A percentile compares a stretch with the other conserved stretches of the same genome.
Evolutionary conservation across 2,329 filamentous ascomycete genomes (phyloP).

Genomic region (Cordyceps pruinosa): DNA sequence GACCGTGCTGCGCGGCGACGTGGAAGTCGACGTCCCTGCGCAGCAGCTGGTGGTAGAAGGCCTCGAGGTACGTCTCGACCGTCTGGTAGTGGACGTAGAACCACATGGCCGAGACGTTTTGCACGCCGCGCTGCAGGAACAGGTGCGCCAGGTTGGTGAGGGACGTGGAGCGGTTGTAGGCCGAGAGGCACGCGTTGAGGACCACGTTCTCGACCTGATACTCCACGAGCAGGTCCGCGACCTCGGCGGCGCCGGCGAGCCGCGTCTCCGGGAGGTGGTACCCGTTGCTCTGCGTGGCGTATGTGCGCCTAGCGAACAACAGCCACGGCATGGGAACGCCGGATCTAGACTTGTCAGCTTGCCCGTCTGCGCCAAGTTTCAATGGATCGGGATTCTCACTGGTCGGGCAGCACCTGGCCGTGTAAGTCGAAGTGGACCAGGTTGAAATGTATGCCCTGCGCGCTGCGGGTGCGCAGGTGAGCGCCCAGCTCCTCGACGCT

Average conservation of each 20-base stretch:
- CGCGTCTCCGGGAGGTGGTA: slow-evolving; percentile 20
- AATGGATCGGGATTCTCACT: slow-evolving; percentile 14
- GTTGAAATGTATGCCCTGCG: slow-evolving; percentile 20
- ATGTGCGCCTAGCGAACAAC: slow-evolving; percentile 20
- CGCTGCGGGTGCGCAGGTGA: slow-evolving; percentile 18
- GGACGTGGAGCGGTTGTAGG: slow-evolving; percentile 21
- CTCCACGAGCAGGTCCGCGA: slow-evolving; percentile 19
- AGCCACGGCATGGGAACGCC: slow-evolving; percentile 21
- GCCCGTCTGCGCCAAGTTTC: not conserved
- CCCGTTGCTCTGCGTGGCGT: slow-evolving; percentile 11
- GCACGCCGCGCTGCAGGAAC: slow-evolving; percentile 21
- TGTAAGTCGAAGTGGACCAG: slow-evolving; percentile 25
- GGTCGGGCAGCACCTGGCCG: slow-evolving; percentile 20
- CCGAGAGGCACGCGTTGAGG: slow-evolving; percentile 24
- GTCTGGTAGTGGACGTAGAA: slow-evolving; percentile 25
- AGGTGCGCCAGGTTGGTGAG: slow-evolving; percentile 23
- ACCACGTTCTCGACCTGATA: slow-evolving; percentile 23
- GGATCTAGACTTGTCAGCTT: slow-evolving; percentile 10
- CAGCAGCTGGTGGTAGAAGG: slow-evolving; percentile 22
- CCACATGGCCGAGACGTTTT: slow-evolving; percentile 25
- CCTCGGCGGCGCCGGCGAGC: slow-evolving; percentile 18
- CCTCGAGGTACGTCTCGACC: slow-evolving; percentile 21
- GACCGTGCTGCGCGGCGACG: slow-evolving; percentile 22
- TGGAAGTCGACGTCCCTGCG: slow-evolving; percentile 22
- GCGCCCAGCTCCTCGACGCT: slow-evolving; percentile 20